Percentiles rank a stretch among this genome's conserved stretches.
Evolutionary conservation across 495 filamentous ascomycete species (phyloP).

Genomic region (Xylaria cubensis): DNA sequence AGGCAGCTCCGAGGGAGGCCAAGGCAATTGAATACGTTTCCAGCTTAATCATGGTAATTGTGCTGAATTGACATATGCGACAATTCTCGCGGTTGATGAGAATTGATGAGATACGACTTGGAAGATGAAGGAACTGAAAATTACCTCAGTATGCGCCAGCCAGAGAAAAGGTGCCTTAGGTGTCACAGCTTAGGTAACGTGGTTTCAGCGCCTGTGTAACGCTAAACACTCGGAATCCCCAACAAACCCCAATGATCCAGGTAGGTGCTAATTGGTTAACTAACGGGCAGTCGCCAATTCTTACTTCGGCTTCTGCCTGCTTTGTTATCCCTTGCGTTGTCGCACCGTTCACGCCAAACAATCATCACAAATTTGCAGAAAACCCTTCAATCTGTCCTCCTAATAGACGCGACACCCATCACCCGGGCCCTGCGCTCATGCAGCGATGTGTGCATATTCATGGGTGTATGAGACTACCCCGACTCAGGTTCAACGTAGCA

Average conservation of each 20-base stretch:
- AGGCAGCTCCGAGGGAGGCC: not conserved
- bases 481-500: not conserved
- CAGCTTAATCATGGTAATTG: not conserved
- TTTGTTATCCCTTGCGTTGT: not conserved
- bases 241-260: not conserved
- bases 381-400: not conserved
- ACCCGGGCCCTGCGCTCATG: not conserved
- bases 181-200: not conserved
- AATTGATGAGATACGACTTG: not conserved
- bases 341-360: not conserved
- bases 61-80: not conserved
- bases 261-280: not conserved
- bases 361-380: not conserved
- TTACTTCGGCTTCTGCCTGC: not conserved
- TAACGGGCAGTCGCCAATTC: not conserved
- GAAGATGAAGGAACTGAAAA: not conserved
- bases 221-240: not conserved
- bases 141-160: not conserved
- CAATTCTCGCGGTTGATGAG: not conserved
- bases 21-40: not conserved
- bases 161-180: not conserved
- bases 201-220: not conserved
- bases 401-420: not conserved
- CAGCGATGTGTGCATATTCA: not conserved
- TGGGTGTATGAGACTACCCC: not conserved